Base-by-base conservation (phyloP, 2,329 filamentous ascomycete genomes). In the Coniella lustricola region DNA sequence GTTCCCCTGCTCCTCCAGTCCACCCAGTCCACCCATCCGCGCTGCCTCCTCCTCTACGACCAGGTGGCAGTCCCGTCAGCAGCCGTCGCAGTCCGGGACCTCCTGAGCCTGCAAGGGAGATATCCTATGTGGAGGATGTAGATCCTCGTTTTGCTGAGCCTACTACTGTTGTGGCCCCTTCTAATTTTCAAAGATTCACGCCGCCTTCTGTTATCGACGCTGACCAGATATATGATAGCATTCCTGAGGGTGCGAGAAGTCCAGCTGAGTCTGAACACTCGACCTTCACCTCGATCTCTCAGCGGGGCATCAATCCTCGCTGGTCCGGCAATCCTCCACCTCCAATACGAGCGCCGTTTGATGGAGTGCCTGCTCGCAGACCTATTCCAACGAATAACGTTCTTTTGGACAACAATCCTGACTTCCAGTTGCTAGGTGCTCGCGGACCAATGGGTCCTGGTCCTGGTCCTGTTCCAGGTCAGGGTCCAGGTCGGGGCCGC, bases 201-300 rank as follows among this genome's bases (percentile, higher is more conserved):
- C 51, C 55, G 45, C 62, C 52, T 49, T 59, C 41, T 50, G 62
- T 47, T 52, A 48, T 60, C 37, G 56, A 59, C 29, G 38, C 56
- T 37, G 56, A 57, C 50, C 58, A 56, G 55, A 54, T 57, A 32
- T 63, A 64, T 56, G 61, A 64, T 44, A 63, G 64, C 62, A 55
- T 63, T 60, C 49, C 65, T 54, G 55, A 62, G 47, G 76, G 76
- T 38, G 67, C 77, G 39, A 78, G 86, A 58, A 91, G 83, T 59
- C 90, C 87, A 29, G 80, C 83, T 25, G 79, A 83, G 58, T 91
- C 85, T 54, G 88, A 95, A 60, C 77, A 81, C 20, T 91, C 84
- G 39, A 87, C 85, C 57, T 96, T 95, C 67, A 96, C 91, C 1
- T 93, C 87, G 10, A 85, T 97, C 39, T 91, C 85, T 0, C 90